Evolutionary conservation across 1,139 yeast species (phyloP), one percentile per base, ranked within the genome.

Genomic region (Candida sp.): DNA sequence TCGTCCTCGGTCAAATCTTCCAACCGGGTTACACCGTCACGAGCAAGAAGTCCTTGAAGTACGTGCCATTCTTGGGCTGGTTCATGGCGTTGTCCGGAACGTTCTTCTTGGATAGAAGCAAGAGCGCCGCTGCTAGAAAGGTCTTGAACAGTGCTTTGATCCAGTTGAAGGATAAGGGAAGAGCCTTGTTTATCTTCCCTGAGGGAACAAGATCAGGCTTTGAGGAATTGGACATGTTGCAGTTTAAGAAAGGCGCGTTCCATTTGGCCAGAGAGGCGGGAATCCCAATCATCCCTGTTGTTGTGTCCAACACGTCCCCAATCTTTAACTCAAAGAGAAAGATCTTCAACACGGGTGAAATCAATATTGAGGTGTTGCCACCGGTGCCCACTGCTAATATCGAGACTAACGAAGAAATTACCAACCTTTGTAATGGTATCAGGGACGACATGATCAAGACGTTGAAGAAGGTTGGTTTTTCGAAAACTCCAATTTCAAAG

Each of bases 191-290:
- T 76, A 83, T 93, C 72, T 93, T 90, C 77, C 97, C 98, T 17
- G 97, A 93, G 69, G 99, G 99, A 26, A 96, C 99, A 1, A 83
- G 99, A 67, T 90, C 98, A 0, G 89, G 86, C 56, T 70, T 88
- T 12, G 73, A 81, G 27, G 77, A 77, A 42, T 86, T 96, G 48
- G 85, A 80, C 8, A 72, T 96, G 68, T 77, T 90, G 50, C 96
- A 97, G 1, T 90, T 94, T 71, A 94, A 94, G 69, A 96, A 96
- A 67, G 99, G 99, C 47, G 98, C 98, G 0, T 96, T 96, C 84
- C 97, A 94, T 70, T 80, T 94, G 63, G 99, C 99, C 9, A 88
- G 88, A 55, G 96, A 93, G 69, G 97, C 97, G 3, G 85, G 84
- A 40, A 85, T 94, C 34, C 98, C 98, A 26, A 76, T 94, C 44